Evolutionary conservation across 1,284 basidiomycete species (phyloP).

Genomic region (Spongiforma sp.): DNA sequence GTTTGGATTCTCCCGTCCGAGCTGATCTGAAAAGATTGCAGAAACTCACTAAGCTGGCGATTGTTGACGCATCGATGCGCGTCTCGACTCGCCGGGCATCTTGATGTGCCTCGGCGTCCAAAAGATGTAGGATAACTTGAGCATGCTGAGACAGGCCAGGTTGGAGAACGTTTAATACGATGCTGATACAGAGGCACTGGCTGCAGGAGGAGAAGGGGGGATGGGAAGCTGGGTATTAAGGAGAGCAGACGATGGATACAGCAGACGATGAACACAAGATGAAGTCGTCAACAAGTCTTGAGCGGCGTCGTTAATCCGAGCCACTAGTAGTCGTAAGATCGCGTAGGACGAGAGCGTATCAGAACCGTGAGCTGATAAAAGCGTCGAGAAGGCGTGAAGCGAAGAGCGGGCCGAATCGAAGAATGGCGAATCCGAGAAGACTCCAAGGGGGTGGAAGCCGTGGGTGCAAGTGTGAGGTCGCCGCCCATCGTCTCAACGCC

Average conservation of each 20-base stretch:
- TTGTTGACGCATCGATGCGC: conserved; percentile 27
- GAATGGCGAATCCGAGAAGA: neutral
- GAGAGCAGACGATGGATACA: neutral
- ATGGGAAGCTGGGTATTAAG: neutral
- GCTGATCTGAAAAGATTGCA: too few species aligned
- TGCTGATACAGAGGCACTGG: neutral
- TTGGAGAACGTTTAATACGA: neutral
- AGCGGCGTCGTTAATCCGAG: too few species aligned
- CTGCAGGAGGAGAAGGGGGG: neutral
- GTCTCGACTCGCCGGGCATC: conserved; percentile 34
- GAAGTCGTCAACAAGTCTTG: neutral
- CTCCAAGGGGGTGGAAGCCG: neutral
- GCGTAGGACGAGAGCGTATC: too few species aligned
- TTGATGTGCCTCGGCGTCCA: conserved; percentile 38
- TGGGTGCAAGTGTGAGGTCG: neutral
- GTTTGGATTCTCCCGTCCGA: too few species aligned
- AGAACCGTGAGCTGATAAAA: too few species aligned
- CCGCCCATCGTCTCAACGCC: too few species aligned
- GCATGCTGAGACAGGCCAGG: conserved; percentile 13
- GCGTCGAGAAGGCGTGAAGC: neutral
- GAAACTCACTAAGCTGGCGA: conserved; percentile 32
- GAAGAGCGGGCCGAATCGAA: neutral
- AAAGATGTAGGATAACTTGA: conserved; percentile 40
- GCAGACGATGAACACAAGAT: neutral
- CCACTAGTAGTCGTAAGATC: too few species aligned